A percentile compares a stretch with the other conserved stretches of the same genome.
phyloP scores from a whole-genome alignment of 192 early-diverging fungal species.

The Linnemannia schmuckeri region DNA sequence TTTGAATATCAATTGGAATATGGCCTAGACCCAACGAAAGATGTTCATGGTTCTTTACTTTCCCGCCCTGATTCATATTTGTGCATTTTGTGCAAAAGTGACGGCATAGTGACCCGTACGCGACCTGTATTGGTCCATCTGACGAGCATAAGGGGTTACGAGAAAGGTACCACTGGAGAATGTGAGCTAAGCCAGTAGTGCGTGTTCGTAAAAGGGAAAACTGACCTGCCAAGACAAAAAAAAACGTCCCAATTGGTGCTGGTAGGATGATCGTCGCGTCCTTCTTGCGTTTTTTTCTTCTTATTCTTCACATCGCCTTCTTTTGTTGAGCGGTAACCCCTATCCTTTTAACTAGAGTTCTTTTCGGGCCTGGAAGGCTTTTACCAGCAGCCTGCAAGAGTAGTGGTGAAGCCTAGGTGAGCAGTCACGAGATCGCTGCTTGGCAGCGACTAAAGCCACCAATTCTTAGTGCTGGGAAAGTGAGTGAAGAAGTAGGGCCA shows the following conservation, averaged over 20 bases:
- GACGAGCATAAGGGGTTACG: not conserved
- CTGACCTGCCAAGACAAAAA: too few relatives aligned
- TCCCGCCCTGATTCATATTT: not conserved
- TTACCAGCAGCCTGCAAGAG: too few relatives aligned
- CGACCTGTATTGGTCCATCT: not conserved
- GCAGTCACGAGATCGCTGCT: not conserved
- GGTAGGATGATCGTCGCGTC: too few relatives aligned
- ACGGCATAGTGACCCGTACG: not conserved
- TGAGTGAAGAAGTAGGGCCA: not conserved
- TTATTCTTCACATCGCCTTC: too few relatives aligned
- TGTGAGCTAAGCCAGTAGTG: too few relatives aligned
- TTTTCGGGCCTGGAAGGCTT: too few relatives aligned
- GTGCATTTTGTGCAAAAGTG: not conserved
- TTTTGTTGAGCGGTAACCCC: too few relatives aligned
- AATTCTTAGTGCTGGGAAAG: not conserved
- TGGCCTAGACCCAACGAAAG: not conserved
- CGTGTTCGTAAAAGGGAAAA: too few relatives aligned
- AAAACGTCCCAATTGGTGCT: too few relatives aligned
- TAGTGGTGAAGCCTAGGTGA: too few relatives aligned
- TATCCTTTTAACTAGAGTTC: too few relatives aligned
- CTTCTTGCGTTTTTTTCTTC: too few relatives aligned
- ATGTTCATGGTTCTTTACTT: not conserved
- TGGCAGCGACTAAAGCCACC: not conserved
- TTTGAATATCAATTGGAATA: not conserved
- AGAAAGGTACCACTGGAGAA: not conserved